Conservation (phyloP, 1,139 yeast genomes). For the Geotrichum macrosporum region DNA sequence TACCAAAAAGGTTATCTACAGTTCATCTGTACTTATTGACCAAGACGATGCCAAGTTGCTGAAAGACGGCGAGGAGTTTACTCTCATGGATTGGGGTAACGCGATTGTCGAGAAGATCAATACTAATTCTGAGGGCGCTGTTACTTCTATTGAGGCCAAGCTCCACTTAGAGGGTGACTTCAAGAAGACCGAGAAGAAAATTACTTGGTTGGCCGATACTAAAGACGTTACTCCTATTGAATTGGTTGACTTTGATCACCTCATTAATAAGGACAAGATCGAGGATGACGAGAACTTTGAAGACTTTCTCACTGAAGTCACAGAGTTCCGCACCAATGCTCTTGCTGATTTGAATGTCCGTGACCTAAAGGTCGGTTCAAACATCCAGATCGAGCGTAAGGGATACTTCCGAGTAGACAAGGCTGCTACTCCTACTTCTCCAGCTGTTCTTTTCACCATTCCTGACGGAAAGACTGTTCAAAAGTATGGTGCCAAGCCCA, state of each 20-base stretch:
- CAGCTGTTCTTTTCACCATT: constrained; percentile 81
- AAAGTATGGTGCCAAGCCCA: constrained; percentile 67
- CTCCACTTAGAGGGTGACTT: constrained; percentile 94
- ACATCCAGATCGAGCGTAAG: constrained; percentile 94
- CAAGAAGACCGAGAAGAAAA: constrained; percentile 91
- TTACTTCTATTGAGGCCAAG: constrained; percentile 66
- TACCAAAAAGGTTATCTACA: constrained; percentile 66
- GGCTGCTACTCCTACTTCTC: constrained; percentile 41
- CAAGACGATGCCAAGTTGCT: constrained; percentile 82
- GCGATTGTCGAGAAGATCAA: constrained; percentile 70
- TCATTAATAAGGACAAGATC: constrained; percentile 90
- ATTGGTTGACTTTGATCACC: constrained; percentile 88
- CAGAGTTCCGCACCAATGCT: constrained; percentile 79
- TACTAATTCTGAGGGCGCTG: constrained; percentile 52
- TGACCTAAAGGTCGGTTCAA: constrained; percentile 73
- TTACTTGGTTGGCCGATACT: constrained; percentile 93
- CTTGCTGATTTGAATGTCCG: constrained; percentile 77
- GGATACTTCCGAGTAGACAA: constrained; percentile 88
- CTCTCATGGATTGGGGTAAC: constrained; percentile 99
- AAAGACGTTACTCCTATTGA: constrained; percentile 63
- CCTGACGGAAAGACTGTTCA: constrained; percentile 94
- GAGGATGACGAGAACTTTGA: constrained; percentile 94
- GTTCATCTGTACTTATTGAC: constrained; percentile 66
- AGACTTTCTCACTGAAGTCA: constrained; percentile 82
- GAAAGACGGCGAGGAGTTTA: constrained; percentile 72